Base-by-base conservation (phyloP, 1,284 basidiomycete genomes). In the Boletus hoseneyae region DNA sequence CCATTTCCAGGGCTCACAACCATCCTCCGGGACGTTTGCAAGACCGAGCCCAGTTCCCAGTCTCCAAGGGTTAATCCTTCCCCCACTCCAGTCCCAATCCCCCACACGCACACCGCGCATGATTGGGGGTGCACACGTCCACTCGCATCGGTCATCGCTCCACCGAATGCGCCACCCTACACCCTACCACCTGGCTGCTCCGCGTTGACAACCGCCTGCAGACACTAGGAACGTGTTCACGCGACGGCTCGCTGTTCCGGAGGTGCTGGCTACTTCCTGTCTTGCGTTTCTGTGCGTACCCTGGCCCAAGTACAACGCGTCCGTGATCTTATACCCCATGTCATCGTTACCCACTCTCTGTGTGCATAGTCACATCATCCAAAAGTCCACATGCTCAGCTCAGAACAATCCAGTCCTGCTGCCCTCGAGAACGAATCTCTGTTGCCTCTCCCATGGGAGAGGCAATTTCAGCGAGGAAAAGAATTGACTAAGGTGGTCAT, bases 361-460 rank as follows among this genome's bases (percentile, higher is more conserved):
- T 46, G 68, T 70, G 40, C 54, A 48, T 64, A 23, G 40, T 60
- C 60, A 25, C 11, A 43, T 19, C n/a, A 38, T 50, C 27, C 34
- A 40, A 40, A 45, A 2, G 13, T 25, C 56, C 39, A 15, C 51
- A 45, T 48, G 32, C 18, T 36, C 51, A 34, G 52, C 49, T 42
- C 40, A 18, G 46, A 57, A 40, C 19, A 40, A 49, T 48, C 51
- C 45, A 45, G 53, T 54, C 51, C 45, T 39, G 45, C 64, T 57
- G 62, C 43, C 40, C 48, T 62, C 52, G 66, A 69, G 68, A 68
- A 56, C 59, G 43, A 68, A 62, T 69, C 64, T 69, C 66, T 66
- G 19, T 69, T 63, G 39, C 48, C 42, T 38, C 52, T 47, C 58
- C 64, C 55, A 9, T 16, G 32, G 48, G 15, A 59, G 37, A 34